Evolutionary conservation across 2,329 filamentous ascomycete species (phyloP), one percentile per base, ranked within the genome.

Genomic region (Penicillium sclerotigenum): DNA sequence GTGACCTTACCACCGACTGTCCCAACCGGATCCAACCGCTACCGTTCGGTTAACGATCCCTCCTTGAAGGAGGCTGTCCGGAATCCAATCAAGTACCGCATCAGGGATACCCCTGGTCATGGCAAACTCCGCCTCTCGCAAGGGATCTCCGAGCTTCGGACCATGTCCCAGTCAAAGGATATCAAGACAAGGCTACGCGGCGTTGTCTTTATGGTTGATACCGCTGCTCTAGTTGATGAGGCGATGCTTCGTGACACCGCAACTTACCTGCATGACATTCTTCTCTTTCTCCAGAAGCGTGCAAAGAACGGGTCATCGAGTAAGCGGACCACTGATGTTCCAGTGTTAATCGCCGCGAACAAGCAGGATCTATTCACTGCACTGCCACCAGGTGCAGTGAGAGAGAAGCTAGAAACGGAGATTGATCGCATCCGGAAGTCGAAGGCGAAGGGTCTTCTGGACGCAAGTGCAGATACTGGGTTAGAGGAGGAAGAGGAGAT

Each of bases 331-430:
- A 75, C 79, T 22, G 80, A 83, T 22, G 81, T 94, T 9, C 86
- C 89, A 0, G 81, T 99, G 8, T 81, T 99, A 34, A 79, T 99
- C 33, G 92, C 91, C 1, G 92, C 91, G 52, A 99, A 97, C 76
- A 99, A 99, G 81, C 83, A 91, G 70, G 94, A 99, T 72, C 81
- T 99, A 1, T 99, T 99, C 72, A 97, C 94, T 0, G 91, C 93
- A 8, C 77, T 97, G 49, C 94, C 94, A 0, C 84, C 89, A 0
- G 81, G 83, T 6, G 79, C 95, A 31, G 89, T 97, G 57, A 87
- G 84, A 73, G 81, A 81, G 51, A 84, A 83, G 61, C 79, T 99
- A 14, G 92, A 97, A 76, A 79, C 81, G 13, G 93, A 97, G 72
- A 85, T 97, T 58, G 85, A 87, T 26, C 84, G 88, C 47, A 88